Evolutionary conservation across 306 rosid species (phyloP).

Genomic region (Amphicarpaea edgeworthii): DNA sequence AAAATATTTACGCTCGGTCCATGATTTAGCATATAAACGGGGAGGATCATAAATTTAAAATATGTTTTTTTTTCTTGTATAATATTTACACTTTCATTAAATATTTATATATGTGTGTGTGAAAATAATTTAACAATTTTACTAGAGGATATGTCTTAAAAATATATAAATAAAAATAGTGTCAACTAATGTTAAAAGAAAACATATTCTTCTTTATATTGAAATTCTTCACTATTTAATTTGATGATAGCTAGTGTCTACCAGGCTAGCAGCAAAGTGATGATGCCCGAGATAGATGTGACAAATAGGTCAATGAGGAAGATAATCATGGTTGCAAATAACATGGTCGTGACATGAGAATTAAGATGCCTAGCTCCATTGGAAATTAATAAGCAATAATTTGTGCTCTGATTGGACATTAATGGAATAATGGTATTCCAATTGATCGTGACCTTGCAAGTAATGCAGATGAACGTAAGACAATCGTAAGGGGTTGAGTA

Average conservation of each 20-base stretch:
- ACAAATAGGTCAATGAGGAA: constrained; percentile 29
- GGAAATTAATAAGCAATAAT: constrained; percentile 32
- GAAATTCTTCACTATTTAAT: too few species aligned
- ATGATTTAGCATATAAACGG: too few species aligned
- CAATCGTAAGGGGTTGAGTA: constrained; percentile 13
- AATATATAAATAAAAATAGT: too few species aligned
- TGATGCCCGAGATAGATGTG: constrained; percentile 18
- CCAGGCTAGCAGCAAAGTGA: background rate
- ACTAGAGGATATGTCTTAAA: too few species aligned
- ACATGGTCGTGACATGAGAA: background rate
- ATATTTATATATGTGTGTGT: too few species aligned
- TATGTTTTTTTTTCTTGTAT: too few species aligned
- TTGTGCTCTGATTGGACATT: constrained; percentile 41
- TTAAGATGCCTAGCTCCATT: background rate
- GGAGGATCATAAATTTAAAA: too few species aligned
- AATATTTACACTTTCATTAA: too few species aligned
- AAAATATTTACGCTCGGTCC: too few species aligned
- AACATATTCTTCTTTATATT: too few species aligned
- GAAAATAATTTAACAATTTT: too few species aligned
- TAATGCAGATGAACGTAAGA: constrained; percentile 6
- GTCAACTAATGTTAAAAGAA: too few species aligned
- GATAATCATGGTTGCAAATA: constrained; percentile 24
- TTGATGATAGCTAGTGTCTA: background rate
- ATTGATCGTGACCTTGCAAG: constrained; percentile 12
- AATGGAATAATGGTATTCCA: background rate